Evolutionary conservation across 768 basidiomycete species (phyloP).

Genomic region (Pulveroboletus sp.): DNA sequence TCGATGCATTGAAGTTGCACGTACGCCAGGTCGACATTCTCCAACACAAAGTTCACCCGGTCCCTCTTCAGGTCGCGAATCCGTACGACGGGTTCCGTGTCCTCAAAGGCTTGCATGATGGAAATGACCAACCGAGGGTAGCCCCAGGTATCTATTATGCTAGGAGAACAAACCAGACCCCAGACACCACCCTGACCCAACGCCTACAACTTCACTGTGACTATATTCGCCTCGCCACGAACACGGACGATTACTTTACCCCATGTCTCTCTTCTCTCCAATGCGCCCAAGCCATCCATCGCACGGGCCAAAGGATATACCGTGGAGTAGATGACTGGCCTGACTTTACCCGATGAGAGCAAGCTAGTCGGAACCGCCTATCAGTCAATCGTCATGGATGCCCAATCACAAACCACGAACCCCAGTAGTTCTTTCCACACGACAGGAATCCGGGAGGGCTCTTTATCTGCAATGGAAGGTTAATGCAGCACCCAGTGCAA

Average conservation of each 20-base stretch:
- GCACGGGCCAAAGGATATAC: slow-evolving; percentile 66
- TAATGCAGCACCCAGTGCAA: background rate
- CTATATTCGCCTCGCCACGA: slow-evolving; percentile 40
- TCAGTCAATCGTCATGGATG: slow-evolving; percentile 1
- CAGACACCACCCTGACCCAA: slow-evolving; percentile 11
- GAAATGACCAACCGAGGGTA: no score
- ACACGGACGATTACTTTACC: slow-evolving; percentile 79
- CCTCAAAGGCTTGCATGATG: slow-evolving; percentile 35
- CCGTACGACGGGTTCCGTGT: slow-evolving; percentile 63
- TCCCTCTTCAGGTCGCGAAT: slow-evolving; percentile 84
- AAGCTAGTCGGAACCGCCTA: slow-evolving; percentile 39
- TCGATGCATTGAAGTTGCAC: slow-evolving; percentile 25
- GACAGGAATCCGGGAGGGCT: slow-evolving; percentile 54
- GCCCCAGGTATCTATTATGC: background rate
- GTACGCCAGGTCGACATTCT: slow-evolving; percentile 95
- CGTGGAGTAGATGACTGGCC: slow-evolving; percentile 66
- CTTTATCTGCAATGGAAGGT: slow-evolving; percentile 44
- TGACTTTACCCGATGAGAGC: slow-evolving; percentile 58
- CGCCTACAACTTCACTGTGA: slow-evolving; percentile 39
- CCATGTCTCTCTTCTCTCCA: slow-evolving; percentile 87
- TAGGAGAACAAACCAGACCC: slow-evolving; percentile 12
- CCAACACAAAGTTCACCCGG: slow-evolving; percentile 84
- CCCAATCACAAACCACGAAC: slow-evolving; percentile 32
- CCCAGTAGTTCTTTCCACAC: slow-evolving; percentile 73
- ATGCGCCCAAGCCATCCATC: slow-evolving; percentile 61